Evolutionary conservation across 805 yeast species (phyloP), one percentile per base, ranked within the genome.

Genomic region (Candida adriatica): DNA sequence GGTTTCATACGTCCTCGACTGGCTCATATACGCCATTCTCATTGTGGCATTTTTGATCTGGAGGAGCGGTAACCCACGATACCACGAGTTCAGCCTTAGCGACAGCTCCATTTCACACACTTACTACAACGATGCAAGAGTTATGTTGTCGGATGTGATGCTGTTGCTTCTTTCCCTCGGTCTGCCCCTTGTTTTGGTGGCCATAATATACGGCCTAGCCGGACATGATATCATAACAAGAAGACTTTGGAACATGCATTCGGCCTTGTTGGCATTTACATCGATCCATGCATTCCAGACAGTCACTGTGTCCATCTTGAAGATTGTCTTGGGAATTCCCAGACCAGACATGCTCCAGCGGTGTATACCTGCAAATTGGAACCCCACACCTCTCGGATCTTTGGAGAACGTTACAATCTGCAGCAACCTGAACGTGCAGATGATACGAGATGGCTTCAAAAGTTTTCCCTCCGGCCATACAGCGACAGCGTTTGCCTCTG

Each of bases 401-500:
- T 40, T 73, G 39, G 66, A 65, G 13, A 60, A 54, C 29, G 71
- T 72, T 16, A 66, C 59, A 9, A 64, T 68, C 1, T 74, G 79
- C 46, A 56, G 69, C 1, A 59, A 66, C 16, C 45, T 49, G 2
- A 45, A 67, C 30, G 15, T 47, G 4, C 43, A 38, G 11, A 35
- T 58, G 4, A 47, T 73, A 13, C 46, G 53, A 44, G 77, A 72
- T 44, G 79, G 79, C 1, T 68, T 70, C 45, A 59, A 75, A 41
- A 67, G 75, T 17, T 71, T 75, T 29, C 79, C 79, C 2, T 69
- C 75, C 29, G 79, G 77, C 1, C 79, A 73, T 45, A 61, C 78
- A 1, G 58, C 74, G 7, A 58, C 71, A 6, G 55, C 70, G 15
- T 72, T 72, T 43, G 60, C 75, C 1, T 66, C 76, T 1, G 57